Conservation (phyloP, 2,329 filamentous ascomycete genomes). For the Botryosphaeria dothidea region DNA sequence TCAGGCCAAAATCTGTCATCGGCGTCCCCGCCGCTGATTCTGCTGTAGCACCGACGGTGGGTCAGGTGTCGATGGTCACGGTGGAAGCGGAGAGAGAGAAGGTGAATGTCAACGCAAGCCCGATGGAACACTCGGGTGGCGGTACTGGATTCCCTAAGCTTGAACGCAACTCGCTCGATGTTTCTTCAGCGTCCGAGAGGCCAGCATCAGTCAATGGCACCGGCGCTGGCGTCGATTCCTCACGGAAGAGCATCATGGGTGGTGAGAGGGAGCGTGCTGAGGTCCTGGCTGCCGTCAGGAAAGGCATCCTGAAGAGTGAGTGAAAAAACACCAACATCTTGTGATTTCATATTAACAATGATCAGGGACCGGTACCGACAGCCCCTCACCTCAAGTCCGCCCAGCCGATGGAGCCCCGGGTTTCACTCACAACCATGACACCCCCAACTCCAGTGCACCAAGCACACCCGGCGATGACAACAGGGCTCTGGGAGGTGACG, state of each 20-base stretch:
- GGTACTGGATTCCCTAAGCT: slow-evolving; percentile 82
- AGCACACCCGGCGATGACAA: slow-evolving; percentile 82
- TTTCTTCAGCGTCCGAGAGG: slow-evolving; percentile 39
- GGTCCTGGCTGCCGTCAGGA: slow-evolving; percentile 86
- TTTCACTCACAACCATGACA: slow-evolving; percentile 62
- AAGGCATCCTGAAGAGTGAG: slow-evolving; percentile 92
- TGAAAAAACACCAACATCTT: slow-evolving; percentile 13
- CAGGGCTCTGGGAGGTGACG: slow-evolving; percentile 71
- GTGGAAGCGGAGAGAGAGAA: slow-evolving; percentile 89
- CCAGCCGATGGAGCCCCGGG: slow-evolving; percentile 57
- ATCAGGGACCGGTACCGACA: slow-evolving; percentile 60
- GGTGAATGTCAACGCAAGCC: slow-evolving; percentile 74
- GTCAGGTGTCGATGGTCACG: slow-evolving; percentile 92
- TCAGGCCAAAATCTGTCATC: slow-evolving; percentile 89
- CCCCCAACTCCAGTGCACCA: slow-evolving; percentile 80
- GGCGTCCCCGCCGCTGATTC: slow-evolving; percentile 73
- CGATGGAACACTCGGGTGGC: slow-evolving; percentile 66
- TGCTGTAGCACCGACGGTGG: slow-evolving; percentile 67
- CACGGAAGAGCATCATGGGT: slow-evolving; percentile 86
- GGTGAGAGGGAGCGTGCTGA: slow-evolving; percentile 89
- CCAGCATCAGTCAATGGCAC: slow-evolving; percentile 46
- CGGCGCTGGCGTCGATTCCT: slow-evolving; percentile 60
- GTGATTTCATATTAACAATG: slow-evolving; percentile 31
- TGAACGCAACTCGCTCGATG: slow-evolving; percentile 79
- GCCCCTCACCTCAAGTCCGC: slow-evolving; percentile 68